Evolutionary conservation across 441 rosid species (phyloP).

Genomic region (Pelargonium citronellum): DNA sequence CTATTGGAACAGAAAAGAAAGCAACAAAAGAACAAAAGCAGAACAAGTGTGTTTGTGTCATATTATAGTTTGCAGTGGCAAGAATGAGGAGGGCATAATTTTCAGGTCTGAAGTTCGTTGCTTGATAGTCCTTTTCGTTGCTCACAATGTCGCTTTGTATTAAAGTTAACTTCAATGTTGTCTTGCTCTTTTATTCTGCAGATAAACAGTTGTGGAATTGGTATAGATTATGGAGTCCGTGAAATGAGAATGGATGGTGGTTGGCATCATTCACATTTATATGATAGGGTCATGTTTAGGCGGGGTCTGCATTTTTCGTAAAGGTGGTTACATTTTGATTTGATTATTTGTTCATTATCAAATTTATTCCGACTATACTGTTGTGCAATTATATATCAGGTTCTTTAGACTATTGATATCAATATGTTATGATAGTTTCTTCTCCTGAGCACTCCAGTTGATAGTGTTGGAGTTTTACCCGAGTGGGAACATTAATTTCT

Average conservation of each 20-base stretch:
- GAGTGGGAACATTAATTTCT: too few species aligned
- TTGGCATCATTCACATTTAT: too few species aligned
- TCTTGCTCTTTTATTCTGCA: constrained; percentile 3
- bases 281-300: too few species aligned
- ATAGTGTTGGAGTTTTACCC: too few species aligned
- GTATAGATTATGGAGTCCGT: constrained; percentile 22
- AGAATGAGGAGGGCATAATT: constrained; percentile 18
- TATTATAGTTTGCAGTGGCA: constrained; percentile 44
- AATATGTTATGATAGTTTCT: too few species aligned
- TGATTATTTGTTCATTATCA: too few species aligned
- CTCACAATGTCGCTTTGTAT: background rate
- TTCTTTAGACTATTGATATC: too few species aligned
- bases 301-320: too few species aligned
- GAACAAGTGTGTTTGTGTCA: constrained; percentile 71
- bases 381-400: too few species aligned
- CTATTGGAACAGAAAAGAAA: constrained; percentile 61
- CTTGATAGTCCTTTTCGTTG: constrained; percentile 8
- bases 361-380: too few species aligned
- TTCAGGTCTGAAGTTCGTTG: constrained; percentile 26
- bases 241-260: background rate
- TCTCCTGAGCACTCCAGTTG: too few species aligned
- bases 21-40: constrained; percentile 44
- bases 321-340: too few species aligned
- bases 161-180: background rate
- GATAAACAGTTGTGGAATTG: constrained; percentile 24